Evolutionary conservation across 306 rosid species (phyloP).

Genomic region (Coriaria nepalensis): DNA sequence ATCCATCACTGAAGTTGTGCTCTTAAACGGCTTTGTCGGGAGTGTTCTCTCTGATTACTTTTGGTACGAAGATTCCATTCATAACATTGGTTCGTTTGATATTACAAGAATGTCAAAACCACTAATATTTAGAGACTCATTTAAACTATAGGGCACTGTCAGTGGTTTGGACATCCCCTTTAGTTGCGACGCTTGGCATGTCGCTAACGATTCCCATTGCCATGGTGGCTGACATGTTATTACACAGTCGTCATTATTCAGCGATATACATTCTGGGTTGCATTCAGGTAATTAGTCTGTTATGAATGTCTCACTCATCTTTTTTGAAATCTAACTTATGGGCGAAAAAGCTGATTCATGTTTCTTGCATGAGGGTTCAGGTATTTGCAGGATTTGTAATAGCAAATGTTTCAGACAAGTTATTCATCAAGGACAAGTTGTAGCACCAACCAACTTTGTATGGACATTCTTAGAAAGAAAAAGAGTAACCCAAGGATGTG

Average conservation of each 20-base stretch:
- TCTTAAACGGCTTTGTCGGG: slow-evolving; percentile 45
- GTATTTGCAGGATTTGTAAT: slow-evolving; percentile 59
- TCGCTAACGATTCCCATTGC: slow-evolving; percentile 71
- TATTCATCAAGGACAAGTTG: slow-evolving; percentile 20
- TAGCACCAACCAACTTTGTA: slow-evolving; percentile 1
- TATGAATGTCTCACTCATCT: too few species aligned
- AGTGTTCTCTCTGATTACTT: slow-evolving; percentile 56
- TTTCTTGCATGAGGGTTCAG: slow-evolving; percentile 17
- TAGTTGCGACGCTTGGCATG: slow-evolving; percentile 61
- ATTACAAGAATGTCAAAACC: neutral
- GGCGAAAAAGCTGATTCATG: too few species aligned
- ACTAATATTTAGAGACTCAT: neutral
- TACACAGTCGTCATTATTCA: slow-evolving; percentile 58
- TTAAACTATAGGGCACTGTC: slow-evolving; percentile 49
- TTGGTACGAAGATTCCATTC: slow-evolving; percentile 31
- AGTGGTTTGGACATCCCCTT: slow-evolving; percentile 66
- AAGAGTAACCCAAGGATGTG: too few species aligned
- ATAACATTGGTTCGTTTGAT: neutral
- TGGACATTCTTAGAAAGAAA: neutral
- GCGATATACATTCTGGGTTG: slow-evolving; percentile 44
- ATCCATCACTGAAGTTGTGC: slow-evolving; percentile 34
- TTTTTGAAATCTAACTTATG: too few species aligned
- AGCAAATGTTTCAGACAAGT: slow-evolving; percentile 48
- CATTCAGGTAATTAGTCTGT: slow-evolving; percentile 33
- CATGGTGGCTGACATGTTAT: slow-evolving; percentile 60